Evolutionary conservation across 176 grass and related monocot species (phyloP).

Genomic region (Dactylis glomerata): DNA sequence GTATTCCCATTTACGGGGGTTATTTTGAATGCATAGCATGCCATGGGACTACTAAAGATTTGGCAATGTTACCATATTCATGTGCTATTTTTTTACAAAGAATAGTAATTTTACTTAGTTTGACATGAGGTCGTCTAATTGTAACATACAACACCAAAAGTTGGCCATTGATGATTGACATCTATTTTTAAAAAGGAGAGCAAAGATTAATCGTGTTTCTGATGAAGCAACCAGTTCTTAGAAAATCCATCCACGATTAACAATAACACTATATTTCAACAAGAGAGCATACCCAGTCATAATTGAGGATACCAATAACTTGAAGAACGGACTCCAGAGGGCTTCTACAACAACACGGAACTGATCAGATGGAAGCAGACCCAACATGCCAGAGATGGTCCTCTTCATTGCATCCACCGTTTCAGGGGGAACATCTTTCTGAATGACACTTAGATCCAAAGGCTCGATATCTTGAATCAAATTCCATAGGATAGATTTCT

Average conservation of each 20-base stretch:
- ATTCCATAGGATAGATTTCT: conserved; percentile 83
- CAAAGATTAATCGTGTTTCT: neutral
- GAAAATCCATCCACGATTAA: neutral
- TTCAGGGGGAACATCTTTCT: conserved; percentile 87
- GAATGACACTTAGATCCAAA: conserved; percentile 78
- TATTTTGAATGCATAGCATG: neutral
- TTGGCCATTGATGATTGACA: neutral
- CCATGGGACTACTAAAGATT: neutral
- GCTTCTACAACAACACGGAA: conserved; percentile 87
- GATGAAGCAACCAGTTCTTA: neutral
- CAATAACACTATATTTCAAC: neutral
- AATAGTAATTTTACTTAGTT: neutral
- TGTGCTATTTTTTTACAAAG: neutral
- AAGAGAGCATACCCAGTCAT: conserved; percentile 81
- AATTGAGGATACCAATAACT: conserved; percentile 94
- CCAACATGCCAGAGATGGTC: conserved; percentile 96
- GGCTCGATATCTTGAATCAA: conserved; percentile 98
- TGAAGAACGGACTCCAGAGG: conserved; percentile 86
- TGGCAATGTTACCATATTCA: neutral
- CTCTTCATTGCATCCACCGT: conserved; percentile 96
- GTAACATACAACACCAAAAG: neutral
- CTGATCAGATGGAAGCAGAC: conserved; percentile 93
- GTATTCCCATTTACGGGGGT: neutral
- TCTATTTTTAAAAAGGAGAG: neutral
- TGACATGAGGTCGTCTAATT: conserved; percentile 11